phyloP scores from a whole-genome alignment of 139 green algal species.

The Micractinium conductrix region DNA sequence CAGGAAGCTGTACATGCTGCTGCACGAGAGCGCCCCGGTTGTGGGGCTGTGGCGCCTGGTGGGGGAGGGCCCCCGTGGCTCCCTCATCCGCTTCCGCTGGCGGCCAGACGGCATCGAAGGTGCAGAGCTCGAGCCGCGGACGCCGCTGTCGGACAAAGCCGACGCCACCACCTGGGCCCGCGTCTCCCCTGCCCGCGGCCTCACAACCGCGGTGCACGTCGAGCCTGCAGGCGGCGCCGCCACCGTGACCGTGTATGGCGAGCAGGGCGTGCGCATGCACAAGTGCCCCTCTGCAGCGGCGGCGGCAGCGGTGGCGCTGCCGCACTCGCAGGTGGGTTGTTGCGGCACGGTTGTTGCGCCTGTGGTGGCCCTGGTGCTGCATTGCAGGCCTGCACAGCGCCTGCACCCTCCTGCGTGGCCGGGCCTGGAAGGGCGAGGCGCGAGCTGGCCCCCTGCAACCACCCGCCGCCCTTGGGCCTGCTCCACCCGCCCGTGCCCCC shows the following conservation, averaged over 20 bases:
- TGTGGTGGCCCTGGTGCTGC: background rate
- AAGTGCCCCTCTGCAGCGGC: slow-evolving; percentile 28
- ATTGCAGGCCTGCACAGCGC: background rate
- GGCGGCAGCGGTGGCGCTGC: slow-evolving; percentile 35
- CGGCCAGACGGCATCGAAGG: slow-evolving; percentile 15
- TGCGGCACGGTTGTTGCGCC: background rate
- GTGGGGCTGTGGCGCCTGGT: slow-evolving; percentile 44
- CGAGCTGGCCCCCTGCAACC: no score
- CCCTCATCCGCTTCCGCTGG: slow-evolving; percentile 38
- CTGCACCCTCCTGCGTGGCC: no score
- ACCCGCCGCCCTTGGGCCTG: no score
- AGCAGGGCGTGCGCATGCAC: background rate
- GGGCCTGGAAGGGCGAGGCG: no score
- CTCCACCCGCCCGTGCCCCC: background rate
- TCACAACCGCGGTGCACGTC: background rate
- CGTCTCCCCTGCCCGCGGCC: slow-evolving; percentile 28
- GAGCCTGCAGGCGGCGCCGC: background rate
- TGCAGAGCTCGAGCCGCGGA: slow-evolving; percentile 5
- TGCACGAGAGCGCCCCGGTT: slow-evolving; percentile 9
- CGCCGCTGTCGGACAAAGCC: background rate
- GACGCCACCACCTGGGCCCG: slow-evolving; percentile 3
- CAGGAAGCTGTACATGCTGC: slow-evolving; percentile 39
- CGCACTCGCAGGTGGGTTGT: slow-evolving; percentile 2
- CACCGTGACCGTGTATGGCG: slow-evolving; percentile 11
- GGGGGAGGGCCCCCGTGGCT: slow-evolving; percentile 30